Base-by-base conservation (phyloP, 164 flowering plant species). In the Taxillus chinensis region DNA sequence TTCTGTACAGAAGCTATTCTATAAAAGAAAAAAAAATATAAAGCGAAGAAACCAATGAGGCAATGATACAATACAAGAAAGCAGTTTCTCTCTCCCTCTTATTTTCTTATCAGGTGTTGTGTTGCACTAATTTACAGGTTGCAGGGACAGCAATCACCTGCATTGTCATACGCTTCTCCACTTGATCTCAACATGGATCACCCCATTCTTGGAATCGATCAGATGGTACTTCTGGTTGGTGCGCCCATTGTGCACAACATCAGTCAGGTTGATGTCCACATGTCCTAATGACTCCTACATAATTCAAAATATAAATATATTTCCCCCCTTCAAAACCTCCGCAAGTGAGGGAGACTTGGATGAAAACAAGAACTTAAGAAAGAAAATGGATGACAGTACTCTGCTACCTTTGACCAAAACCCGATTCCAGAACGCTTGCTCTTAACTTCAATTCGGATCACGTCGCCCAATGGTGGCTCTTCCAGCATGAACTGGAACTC, bases 151-250 rank as follows among this genome's bases (percentile, higher is more conserved):
- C 27, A 27, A 27, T 27, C 27, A 27, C 27, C 27, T 46, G 14
- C 5, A 6, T 39, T 55, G 49, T 79, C 74, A 80, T 49, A 72
- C 64, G 16, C 65, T 65, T 57, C 70, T 84, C 96, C 96, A 92
- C 45, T 75, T 63, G 39, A 88, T 65, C 67, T 85, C 89, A 7
- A 90, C 75, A 61, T 86, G 93, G 68, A 92, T 70, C 40, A 73
- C 46, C 17, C 98, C 98, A 45, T 87, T 82, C 75, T 73, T 86
- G 2, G 98, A 92, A 65, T 86, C 76, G 46, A 88, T 86, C 49
- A 92, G 72, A 80, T 92, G 86, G 73, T 82, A 90, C 68, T 86
- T 86, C 67, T 84, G 68, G 50, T 90, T 92, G 70, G 90, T 85
- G 15, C 96, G 81, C 8, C 93, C 90, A 45, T 92, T 90, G 73